A percentile compares a stretch with the other conserved stretches of the same genome.
Conservation (phyloP, 73 alveolate species). For the Strombidium stylifer region DNA sequence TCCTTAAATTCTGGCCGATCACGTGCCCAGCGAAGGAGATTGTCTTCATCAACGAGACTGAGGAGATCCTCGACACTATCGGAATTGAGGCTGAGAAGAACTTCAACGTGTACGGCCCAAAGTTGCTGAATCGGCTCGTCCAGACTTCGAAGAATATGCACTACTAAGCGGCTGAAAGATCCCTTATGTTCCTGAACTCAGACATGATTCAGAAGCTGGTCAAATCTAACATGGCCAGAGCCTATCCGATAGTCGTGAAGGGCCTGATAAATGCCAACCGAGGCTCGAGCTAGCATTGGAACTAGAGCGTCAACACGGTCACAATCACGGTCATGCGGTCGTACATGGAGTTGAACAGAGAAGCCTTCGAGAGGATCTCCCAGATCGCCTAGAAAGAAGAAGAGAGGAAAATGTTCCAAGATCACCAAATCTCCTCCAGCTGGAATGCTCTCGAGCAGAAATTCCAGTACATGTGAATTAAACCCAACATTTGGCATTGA, state of each 20-base stretch:
- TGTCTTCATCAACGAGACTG: constrained; percentile 80
- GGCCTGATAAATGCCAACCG: neutral
- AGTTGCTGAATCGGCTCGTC: constrained; percentile 31
- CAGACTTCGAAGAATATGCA: constrained; percentile 51
- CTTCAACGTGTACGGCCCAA: constrained; percentile 26
- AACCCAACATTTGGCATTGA: no score
- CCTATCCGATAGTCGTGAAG: constrained; percentile 20
- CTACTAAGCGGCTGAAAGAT: constrained; percentile 62
- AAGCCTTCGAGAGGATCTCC: constrained; percentile 38
- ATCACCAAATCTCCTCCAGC: no score
- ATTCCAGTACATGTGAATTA: no score
- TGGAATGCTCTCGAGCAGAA: no score
- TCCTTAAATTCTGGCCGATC: constrained; percentile 85
- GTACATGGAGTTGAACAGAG: constrained; percentile 73
- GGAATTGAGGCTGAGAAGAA: neutral
- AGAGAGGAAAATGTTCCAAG: constrained; percentile 1
- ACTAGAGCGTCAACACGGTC: constrained; percentile 59
- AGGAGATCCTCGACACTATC: constrained; percentile 59
- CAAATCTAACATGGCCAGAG: constrained; percentile 3
- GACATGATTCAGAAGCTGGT: constrained; percentile 10
- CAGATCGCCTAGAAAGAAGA: constrained; percentile 25
- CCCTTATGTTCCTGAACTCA: constrained; percentile 26
- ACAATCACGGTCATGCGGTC: constrained; percentile 67
- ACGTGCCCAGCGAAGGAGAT: constrained; percentile 83
- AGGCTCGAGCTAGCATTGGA: constrained; percentile 34